These are phyloP conservation scores for Phytopythium chamaehyphon DNA, from an alignment of 352 stramenopile genomes.

Conservation along the genomic window DNA sequence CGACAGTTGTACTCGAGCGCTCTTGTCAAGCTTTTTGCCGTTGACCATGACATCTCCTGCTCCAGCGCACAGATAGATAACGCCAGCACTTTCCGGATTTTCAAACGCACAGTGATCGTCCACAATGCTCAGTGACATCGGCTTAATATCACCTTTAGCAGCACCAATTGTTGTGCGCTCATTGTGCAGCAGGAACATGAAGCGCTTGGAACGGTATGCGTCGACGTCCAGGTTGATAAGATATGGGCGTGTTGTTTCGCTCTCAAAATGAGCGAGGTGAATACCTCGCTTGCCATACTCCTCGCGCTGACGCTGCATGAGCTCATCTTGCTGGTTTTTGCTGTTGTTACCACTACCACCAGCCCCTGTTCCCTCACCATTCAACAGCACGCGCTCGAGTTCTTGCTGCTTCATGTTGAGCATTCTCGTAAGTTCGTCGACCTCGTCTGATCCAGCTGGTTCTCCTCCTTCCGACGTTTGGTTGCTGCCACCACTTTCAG, in stretches of 20 bases:
- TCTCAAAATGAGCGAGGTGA: slow-evolving; percentile 86
- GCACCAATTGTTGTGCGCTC: slow-evolving; percentile 39
- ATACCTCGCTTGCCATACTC: slow-evolving; percentile 92
- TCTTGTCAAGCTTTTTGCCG: slow-evolving; percentile 62
- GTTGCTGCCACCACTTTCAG: slow-evolving; percentile 3
- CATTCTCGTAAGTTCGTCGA: slow-evolving; percentile 63
- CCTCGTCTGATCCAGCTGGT: slow-evolving; percentile 22
- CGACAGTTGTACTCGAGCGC: slow-evolving; percentile 31
- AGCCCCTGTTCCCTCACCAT: slow-evolving; percentile 32
- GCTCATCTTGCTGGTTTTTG: slow-evolving; percentile 70
- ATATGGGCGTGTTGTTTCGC: slow-evolving; percentile 78
- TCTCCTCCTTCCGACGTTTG: slow-evolving; percentile 14
- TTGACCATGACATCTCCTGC: slow-evolving; percentile 88
- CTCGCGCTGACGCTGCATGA: slow-evolving; percentile 84
- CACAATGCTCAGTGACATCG: slow-evolving; percentile 89
- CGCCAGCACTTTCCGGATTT: slow-evolving; percentile 22
- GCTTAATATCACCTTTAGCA: slow-evolving; percentile 88
- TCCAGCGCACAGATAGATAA: slow-evolving; percentile 58
- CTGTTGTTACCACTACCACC: slow-evolving; percentile 15
- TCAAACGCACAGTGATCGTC: slow-evolving; percentile 84
- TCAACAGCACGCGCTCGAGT: slow-evolving; percentile 60
- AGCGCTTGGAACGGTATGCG: slow-evolving; percentile 89
- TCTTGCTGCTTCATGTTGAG: slow-evolving; percentile 70
- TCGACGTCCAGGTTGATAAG: slow-evolving; percentile 94
- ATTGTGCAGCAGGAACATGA: slow-evolving; percentile 89